Percentiles rank a stretch among this genome's conserved stretches.
Evolutionary conservation across 495 filamentous ascomycete genomes (phyloP).

Genomic region (Pyrenula aspistea): DNA sequence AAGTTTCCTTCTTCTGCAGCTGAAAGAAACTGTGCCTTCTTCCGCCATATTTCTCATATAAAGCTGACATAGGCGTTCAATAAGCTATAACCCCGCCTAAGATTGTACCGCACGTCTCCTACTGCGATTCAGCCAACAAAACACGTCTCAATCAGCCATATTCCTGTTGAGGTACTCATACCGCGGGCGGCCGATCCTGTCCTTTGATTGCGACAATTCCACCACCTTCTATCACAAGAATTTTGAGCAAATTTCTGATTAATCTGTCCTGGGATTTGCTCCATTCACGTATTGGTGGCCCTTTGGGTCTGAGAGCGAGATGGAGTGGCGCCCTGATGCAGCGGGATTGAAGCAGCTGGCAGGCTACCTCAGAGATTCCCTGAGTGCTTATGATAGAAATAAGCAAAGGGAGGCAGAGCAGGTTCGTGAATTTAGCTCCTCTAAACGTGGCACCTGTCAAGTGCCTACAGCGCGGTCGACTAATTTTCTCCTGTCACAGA

Average conservation of each 20-base stretch:
- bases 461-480: no score
- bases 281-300: no score
- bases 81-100: not conserved
- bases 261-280: no score
- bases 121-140: no score
- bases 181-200: no score
- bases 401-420: conserved; percentile 71
- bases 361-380: conserved; percentile 78
- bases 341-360: conserved; percentile 81
- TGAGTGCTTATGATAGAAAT: conserved; percentile 65
- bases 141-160: no score
- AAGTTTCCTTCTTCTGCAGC: not conserved
- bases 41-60: not conserved
- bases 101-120: not conserved
- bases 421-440: conserved; percentile 16
- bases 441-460: conserved; percentile 5
- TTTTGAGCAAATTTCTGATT: no score
- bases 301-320: conserved; percentile 19
- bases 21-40: not conserved
- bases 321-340: conserved; percentile 88
- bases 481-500: conserved; percentile 46
- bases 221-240: no score
- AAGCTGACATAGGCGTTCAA: not conserved
- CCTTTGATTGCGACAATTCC: no score
- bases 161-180: no score